These are phyloP conservation scores for Suillus americanus DNA, from an alignment of 768 basidiomycete genomes.

Conservation along the genomic window DNA sequence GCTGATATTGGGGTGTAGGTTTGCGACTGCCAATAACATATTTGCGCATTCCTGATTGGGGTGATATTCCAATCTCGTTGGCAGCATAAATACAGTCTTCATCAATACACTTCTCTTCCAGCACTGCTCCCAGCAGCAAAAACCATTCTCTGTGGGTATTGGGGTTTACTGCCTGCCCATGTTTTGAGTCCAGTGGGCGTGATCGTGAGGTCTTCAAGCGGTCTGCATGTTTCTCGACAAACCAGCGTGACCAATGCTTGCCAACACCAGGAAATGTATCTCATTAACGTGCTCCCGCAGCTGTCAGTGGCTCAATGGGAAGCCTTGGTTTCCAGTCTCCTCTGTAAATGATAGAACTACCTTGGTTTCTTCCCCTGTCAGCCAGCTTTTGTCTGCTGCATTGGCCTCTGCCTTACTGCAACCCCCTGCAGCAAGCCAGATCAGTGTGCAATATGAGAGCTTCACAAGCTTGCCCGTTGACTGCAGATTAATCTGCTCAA, in stretches of 20 bases:
- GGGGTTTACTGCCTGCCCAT: slow-evolving; percentile 37
- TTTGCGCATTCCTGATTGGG: slow-evolving; percentile 2
- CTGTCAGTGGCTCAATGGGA: slow-evolving; percentile 32
- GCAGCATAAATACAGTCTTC: slow-evolving; percentile 9
- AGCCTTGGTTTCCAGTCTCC: slow-evolving; percentile 31
- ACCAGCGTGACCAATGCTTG: slow-evolving; percentile 34
- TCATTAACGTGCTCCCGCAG: slow-evolving; percentile 35
- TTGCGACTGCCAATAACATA: slow-evolving; percentile 8
- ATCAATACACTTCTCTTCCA: slow-evolving; percentile 5
- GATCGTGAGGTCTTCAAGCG: slow-evolving; percentile 28
- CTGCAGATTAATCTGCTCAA: slow-evolving; percentile 10
- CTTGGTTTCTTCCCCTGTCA: slow-evolving; percentile 28
- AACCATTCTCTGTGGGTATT: slow-evolving; percentile 33
- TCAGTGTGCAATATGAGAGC: slow-evolving; percentile 18
- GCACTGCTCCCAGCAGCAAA: slow-evolving; percentile 27
- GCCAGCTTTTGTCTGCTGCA: slow-evolving; percentile 23
- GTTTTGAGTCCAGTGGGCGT: slow-evolving; percentile 33
- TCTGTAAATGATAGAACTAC: slow-evolving; percentile 28
- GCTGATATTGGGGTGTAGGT: slow-evolving; percentile 16
- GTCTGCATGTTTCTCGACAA: slow-evolving; percentile 29
- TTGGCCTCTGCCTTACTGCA: slow-evolving; percentile 24
- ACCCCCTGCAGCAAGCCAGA: slow-evolving; percentile 16
- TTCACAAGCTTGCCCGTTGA: slow-evolving; percentile 15
- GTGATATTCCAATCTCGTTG: slow-evolving; percentile 14
- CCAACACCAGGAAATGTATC: slow-evolving; percentile 33